Base-by-base conservation (phyloP, 2,329 filamentous ascomycete genomes). In the Hypocrella siamensis region DNA sequence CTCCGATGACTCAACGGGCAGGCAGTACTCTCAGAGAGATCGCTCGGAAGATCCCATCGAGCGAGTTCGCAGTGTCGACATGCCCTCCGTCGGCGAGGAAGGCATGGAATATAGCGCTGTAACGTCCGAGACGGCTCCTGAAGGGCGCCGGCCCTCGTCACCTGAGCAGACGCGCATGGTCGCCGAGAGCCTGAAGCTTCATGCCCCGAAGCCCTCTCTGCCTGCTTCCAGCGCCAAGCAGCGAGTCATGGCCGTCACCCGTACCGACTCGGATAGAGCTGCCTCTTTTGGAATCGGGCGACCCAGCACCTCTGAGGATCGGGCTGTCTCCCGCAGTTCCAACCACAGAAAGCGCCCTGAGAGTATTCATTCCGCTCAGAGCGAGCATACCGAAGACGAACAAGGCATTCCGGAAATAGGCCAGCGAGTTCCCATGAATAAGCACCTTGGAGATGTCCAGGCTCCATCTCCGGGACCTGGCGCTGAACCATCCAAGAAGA, bases 321-420 rank as follows among this genome's bases (percentile, higher is more conserved):
- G 48, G 52, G 61, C 47, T 43, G 61, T 33, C 46, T 69, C 35
- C 44, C 52, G 42, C 51, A 45, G 63, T 19, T 70, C 67, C 40
- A 54, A 77, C n/a, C n/a, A n/a, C 37, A 73, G 71, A 52, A 73
- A 78, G 52, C 70, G 77, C 41, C 73, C 74, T 41, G 62, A 68
- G 19, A 82, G 73, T 48, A 66, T 54, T 26, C 63, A 63, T 36
- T 65, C 67, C 31, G 50, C 62, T 24, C 65, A 66, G 26, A 61
- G 63, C 29, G 62, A 63, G 26, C 58, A 76, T 40, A 48, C 57
- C 26, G 79, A 79, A 14, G 80, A 88, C 28, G 81, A 90, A 40
- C 76, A 85, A 34, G 88, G 86, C 16, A 93, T 94, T 44, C 86
- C 86, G 3, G 82, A 92, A 49, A 90, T 94, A 42, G 88, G 88